These are phyloP conservation scores for Inga leiocalycina DNA, from an alignment of 306 rosid species.

Conservation along the genomic window DNA sequence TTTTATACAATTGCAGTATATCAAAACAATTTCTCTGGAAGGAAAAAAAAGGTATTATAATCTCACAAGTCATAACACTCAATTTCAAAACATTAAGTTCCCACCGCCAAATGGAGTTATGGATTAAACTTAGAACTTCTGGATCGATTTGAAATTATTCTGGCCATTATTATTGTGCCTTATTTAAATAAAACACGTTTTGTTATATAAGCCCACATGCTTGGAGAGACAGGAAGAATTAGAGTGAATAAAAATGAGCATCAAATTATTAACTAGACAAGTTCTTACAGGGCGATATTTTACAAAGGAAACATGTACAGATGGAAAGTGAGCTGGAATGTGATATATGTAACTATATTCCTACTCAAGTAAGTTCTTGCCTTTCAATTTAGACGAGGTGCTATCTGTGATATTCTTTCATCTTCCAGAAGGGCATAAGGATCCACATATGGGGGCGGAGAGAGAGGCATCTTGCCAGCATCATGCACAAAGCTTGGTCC, in stretches of 20 bases:
- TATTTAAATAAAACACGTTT: neutral
- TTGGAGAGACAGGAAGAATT: constrained; percentile 3
- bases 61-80: neutral
- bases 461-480: constrained; percentile 55
- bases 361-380: constrained; percentile 39
- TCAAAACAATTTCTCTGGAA: neutral
- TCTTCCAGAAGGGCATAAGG: constrained; percentile 91
- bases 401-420: constrained; percentile 82
- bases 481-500: constrained; percentile 83
- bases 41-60: neutral
- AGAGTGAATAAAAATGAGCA: constrained; percentile 33
- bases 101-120: neutral
- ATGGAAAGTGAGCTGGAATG: constrained; percentile 32
- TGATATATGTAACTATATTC: constrained; percentile 37
- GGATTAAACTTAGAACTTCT: neutral
- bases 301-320: constrained; percentile 43
- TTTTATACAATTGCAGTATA: too few species aligned
- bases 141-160: neutral
- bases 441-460: constrained; percentile 80
- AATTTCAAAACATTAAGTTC: neutral
- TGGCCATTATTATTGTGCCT: neutral
- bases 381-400: constrained; percentile 69
- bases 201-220: neutral
- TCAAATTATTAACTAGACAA: constrained; percentile 30
- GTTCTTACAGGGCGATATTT: constrained; percentile 35